Base-by-base conservation (phyloP, 371 early-diverging fungal genomes). In the Mortierella sp. region DNA sequence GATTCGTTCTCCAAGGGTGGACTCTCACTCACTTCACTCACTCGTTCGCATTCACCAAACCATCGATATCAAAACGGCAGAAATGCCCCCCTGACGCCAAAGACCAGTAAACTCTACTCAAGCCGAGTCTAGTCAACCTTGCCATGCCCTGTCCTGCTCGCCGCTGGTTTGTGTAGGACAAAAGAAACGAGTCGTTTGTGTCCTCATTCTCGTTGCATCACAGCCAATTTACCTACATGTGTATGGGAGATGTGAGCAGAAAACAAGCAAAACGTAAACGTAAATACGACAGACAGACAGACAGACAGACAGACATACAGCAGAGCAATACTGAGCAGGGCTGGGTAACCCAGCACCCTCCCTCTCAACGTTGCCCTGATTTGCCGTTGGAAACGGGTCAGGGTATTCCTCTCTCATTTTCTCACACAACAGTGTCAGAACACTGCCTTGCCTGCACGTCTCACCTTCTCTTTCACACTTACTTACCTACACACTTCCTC, bases 31-130 rank as follows among this genome's bases (percentile, higher is more conserved):
- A 18, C 18, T 63, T 7, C 63, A 18, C 18, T 63, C 21, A 4
- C 7, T 35, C 16, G 4, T 5, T 29, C 60, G 0, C 18, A 51
- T 4, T 21, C 38, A 18, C 60, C 41, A 41, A 6, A 41, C 43
- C 68, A 68, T 68, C 41, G 68, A 68, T 68, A 41, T 68, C 68
- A 68, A 68, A 68, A 68, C 68, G 68, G 68, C 68, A 65, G 38
- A 65, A 65, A 32, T 60, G 29, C 32, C 3, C 29, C 4, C 60
- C 35, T 63, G 1, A 63, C 32, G 35, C 63, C 63, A 35, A 63
- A 16, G 16, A 35, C 63, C 63, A 63, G 35, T 35, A 8, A 56
- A 56, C 27, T 4, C 11, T 4, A 35, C 11, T 6, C 16, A 60
- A 51, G 5, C 21, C 51, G 18, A 51, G 51, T 18, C 51, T 21